These are phyloP conservation scores for Trametes coccinea DNA, from an alignment of 768 basidiomycete genomes.

Conservation along the genomic window DNA sequence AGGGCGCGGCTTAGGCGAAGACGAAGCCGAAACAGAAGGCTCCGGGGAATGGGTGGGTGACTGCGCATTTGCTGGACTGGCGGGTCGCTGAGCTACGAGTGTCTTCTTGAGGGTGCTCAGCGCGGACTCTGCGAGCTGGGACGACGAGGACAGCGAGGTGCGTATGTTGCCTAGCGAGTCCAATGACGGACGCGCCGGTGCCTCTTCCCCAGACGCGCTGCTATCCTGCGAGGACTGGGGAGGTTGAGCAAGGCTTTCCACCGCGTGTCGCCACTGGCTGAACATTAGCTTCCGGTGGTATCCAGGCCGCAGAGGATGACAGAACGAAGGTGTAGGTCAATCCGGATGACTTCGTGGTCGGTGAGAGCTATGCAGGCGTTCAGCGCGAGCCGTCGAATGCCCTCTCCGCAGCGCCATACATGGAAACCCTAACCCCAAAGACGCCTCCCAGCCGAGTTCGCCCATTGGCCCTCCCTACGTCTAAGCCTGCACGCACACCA, in stretches of 20 bases:
- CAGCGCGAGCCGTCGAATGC: not conserved
- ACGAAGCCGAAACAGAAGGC: conserved; percentile 16
- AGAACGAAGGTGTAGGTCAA: not conserved
- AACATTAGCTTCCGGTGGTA: conserved; percentile 51
- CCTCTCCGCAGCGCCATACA: not conserved
- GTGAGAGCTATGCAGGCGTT: not conserved
- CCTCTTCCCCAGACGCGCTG: conserved; percentile 22
- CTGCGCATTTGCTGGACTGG: conserved; percentile 38
- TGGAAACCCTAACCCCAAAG: conserved; percentile 15
- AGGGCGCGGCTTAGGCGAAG: conserved; percentile 22
- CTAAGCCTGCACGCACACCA: not conserved
- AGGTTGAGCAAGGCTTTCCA: conserved; percentile 65
- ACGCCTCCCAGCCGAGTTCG: conserved; percentile 3
- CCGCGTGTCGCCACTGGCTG: conserved; percentile 69
- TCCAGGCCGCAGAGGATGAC: too few relatives aligned
- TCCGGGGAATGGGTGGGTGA: conserved; percentile 31
- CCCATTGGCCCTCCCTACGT: not conserved
- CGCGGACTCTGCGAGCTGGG: conserved; percentile 64
- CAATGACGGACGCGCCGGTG: conserved; percentile 28
- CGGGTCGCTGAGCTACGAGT: conserved; percentile 51
- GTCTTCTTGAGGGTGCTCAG: conserved; percentile 65
- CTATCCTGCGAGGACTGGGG: conserved; percentile 36
- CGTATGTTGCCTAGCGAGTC: conserved; percentile 20
- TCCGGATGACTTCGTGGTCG: not conserved
- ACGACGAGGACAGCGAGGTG: conserved; percentile 44